Percentiles rank a stretch among this genome's conserved stretches.
Evolutionary conservation across 805 yeast genomes (phyloP).

Genomic region (Wickerhamomyces bovis): DNA sequence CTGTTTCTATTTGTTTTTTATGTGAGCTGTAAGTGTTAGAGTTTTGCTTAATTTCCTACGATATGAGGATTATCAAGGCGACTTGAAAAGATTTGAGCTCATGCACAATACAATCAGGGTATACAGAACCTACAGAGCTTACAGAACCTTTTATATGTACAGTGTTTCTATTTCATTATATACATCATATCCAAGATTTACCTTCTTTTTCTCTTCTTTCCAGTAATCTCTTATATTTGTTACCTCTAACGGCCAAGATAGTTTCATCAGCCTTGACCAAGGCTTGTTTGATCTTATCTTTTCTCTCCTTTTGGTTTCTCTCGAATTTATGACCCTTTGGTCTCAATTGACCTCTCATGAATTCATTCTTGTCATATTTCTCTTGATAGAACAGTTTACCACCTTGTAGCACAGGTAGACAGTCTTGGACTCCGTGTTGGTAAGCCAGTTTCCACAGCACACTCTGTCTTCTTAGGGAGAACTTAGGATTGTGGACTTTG

Average conservation of each 20-base stretch:
- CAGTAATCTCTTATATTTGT: conserved; percentile 21
- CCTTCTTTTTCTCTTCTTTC: conserved; percentile 20
- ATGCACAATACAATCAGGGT: too few relatives aligned
- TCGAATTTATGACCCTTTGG: conserved; percentile 85
- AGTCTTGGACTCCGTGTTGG: conserved; percentile 70
- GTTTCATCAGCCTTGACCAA: conserved; percentile 59
- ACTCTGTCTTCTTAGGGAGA: conserved; percentile 75
- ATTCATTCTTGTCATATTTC: conserved; percentile 61
- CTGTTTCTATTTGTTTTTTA: too few relatives aligned
- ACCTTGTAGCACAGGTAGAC: conserved; percentile 52
- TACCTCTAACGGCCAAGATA: conserved; percentile 42
- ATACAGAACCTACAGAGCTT: neutral
- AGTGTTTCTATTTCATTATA: neutral
- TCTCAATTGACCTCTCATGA: conserved; percentile 67
- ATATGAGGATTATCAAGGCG: too few relatives aligned
- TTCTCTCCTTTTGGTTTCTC: conserved; percentile 53
- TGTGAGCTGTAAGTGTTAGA: too few relatives aligned
- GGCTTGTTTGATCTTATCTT: conserved; percentile 59
- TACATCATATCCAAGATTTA: conserved; percentile 19
- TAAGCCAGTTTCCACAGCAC: conserved; percentile 79
- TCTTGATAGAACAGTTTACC: conserved; percentile 70
- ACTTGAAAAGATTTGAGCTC: too few relatives aligned
- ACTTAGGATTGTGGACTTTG: conserved; percentile 69
- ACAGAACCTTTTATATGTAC: neutral
- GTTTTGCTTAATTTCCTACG: too few relatives aligned